Evolutionary conservation across 352 stramenopile genomes (phyloP).

Genomic region (Globisporangium lucens): DNA sequence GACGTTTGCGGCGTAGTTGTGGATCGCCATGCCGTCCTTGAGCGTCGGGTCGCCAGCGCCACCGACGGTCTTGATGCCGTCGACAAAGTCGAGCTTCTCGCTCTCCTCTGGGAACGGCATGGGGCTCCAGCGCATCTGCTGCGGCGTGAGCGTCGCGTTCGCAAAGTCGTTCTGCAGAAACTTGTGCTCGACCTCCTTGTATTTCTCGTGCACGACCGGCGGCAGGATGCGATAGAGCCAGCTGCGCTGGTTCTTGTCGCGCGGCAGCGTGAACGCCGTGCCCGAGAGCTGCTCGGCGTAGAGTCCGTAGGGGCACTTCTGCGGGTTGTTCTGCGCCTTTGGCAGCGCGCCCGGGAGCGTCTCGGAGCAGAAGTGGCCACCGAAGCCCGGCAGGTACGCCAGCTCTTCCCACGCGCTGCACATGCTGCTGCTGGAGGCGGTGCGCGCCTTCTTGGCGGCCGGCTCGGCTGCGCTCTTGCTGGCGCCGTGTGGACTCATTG

Average conservation of each 20-base stretch:
- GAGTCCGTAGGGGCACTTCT: slow-evolving; percentile 90
- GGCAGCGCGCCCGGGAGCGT: slow-evolving; percentile 87
- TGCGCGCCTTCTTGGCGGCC: slow-evolving; percentile 10
- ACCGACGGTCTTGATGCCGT: slow-evolving; percentile 84
- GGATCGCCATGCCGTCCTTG: slow-evolving; percentile 92
- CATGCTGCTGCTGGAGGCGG: background rate
- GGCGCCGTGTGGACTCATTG: background rate
- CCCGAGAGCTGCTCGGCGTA: slow-evolving; percentile 95
- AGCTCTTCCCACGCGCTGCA: slow-evolving; percentile 55
- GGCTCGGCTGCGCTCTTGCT: background rate
- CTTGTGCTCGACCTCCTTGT: slow-evolving; percentile 39
- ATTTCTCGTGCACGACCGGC: slow-evolving; percentile 76
- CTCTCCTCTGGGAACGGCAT: slow-evolving; percentile 62
- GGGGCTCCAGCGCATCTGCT: slow-evolving; percentile 92
- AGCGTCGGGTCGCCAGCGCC: slow-evolving; percentile 85
- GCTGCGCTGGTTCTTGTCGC: slow-evolving; percentile 83
- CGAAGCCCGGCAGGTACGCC: slow-evolving; percentile 90
- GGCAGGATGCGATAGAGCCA: slow-evolving; percentile 95
- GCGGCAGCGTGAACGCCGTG: slow-evolving; percentile 94
- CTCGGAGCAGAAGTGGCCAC: slow-evolving; percentile 94
- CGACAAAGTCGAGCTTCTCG: slow-evolving; percentile 83
- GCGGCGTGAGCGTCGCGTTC: slow-evolving; percentile 69
- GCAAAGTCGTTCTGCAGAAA: slow-evolving; percentile 72
- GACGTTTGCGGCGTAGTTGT: slow-evolving; percentile 91
- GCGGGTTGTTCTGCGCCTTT: slow-evolving; percentile 93